These are phyloP conservation scores for Scheffersomyces lignosus DNA, from an alignment of 805 yeast genomes.

Conservation along the genomic window DNA sequence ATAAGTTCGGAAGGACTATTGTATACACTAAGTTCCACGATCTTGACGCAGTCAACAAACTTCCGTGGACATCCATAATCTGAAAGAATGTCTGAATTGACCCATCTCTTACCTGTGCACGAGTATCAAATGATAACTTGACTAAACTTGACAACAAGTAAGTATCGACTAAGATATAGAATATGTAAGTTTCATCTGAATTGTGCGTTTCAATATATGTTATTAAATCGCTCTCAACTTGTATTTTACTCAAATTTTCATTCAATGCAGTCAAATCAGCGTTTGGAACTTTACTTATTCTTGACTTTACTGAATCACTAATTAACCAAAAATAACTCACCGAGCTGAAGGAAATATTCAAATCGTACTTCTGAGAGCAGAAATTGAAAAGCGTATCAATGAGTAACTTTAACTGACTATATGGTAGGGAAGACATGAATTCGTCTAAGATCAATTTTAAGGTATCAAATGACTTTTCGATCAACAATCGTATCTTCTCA, in stretches of 20 bases:
- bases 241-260: conserved; percentile 3
- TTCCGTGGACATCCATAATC: conserved; percentile 39
- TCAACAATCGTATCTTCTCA: conserved; percentile 52
- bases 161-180: conserved; percentile 51
- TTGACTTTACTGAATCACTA: conserved; percentile 61
- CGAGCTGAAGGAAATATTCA: conserved; percentile 88
- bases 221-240: background rate
- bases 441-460: conserved; percentile 84
- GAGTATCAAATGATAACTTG: conserved; percentile 57
- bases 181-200: conserved; percentile 21
- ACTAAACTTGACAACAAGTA: conserved; percentile 58
- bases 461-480: conserved; percentile 75
- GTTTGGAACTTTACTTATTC: conserved; percentile 9
- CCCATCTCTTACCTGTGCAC: conserved; percentile 86
- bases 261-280: conserved; percentile 1
- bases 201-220: conserved; percentile 8
- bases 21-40: conserved; percentile 69
- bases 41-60: conserved; percentile 5
- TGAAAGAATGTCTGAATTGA: conserved; percentile 86
- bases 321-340: conserved; percentile 91
- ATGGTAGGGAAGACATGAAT: conserved; percentile 71
- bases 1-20: conserved; percentile 59
- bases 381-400: conserved; percentile 74
- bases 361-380: conserved; percentile 66
- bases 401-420: conserved; percentile 58